Base-by-base conservation (phyloP, 2,329 filamentous ascomycete genomes). In the Colletotrichum limetticola region DNA sequence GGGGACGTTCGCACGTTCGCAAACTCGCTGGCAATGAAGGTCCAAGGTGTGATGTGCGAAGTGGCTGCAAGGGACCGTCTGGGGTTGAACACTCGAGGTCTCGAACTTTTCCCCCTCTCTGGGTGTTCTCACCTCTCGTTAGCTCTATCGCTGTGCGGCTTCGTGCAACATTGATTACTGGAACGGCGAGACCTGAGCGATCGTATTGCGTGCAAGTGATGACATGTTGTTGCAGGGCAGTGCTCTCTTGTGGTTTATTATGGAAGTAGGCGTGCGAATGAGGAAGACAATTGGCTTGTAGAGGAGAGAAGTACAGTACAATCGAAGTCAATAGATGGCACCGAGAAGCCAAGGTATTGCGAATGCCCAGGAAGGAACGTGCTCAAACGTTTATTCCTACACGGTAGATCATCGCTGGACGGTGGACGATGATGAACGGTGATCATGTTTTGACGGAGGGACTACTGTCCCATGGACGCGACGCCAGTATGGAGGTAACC, bases 11-110 rank as follows among this genome's bases (percentile, higher is more conserved):
- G 19, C 2, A 28, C n/a, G 11, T 46, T 30, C 42, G 58, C 60
- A 22, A 53, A 22, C 28, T 55, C 49, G 61, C 46, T 49, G 61
- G 2, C 28, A 22, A 65, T 42, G 19, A 32, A 56, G 62, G 55
- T 32, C 16, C 19, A 28, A 58, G 28, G n/a, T 55, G 22, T 64
- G 46, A 64, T 55, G 42, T 57, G 22, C 37, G 58, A 49, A 68
- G 35, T 72, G 65, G 66, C 69, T 72, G 66, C 66, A 72, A 72
- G 69, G 66, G 69, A 63, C 66, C 66, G 66, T 65, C 56, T 70
- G 66, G 60, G 70, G 56, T 72, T 60, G 55, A 72, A 65, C 55
- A 70, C 53, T 56, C 30, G 32, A 56, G 16, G 42, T 49, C 42
- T 49, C 42, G 19, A 49, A 49, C 42, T n/a, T 49, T 9, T 12